Evolutionary conservation across 345 rosid genomes (phyloP).

Genomic region (Gynandropsis gynandra): DNA sequence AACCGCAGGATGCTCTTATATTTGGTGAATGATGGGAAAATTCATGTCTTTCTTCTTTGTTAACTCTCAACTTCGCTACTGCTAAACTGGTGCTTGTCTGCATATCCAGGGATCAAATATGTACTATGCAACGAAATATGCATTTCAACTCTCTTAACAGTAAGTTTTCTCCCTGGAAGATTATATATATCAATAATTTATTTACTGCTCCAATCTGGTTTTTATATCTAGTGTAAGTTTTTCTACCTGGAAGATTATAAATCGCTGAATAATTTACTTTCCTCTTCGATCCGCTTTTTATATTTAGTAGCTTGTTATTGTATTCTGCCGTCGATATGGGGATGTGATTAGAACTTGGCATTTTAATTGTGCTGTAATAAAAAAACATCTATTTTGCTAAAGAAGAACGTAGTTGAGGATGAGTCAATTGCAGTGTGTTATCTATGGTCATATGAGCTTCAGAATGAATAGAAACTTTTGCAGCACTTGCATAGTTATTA

Average conservation of each 20-base stretch:
- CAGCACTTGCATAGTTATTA: slow-evolving; percentile 8
- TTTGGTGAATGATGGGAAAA: slow-evolving; percentile 36
- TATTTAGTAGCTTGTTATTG: background rate
- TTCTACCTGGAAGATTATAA: background rate
- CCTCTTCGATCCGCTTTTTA: slow-evolving; percentile 6
- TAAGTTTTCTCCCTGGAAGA: slow-evolving; percentile 32
- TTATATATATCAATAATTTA: slow-evolving; percentile 3
- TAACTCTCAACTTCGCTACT: slow-evolving; percentile 10
- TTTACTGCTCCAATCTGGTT: slow-evolving; percentile 9
- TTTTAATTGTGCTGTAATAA: slow-evolving; percentile 1
- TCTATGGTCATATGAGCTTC: slow-evolving; percentile 8
- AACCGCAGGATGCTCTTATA: slow-evolving; percentile 63
- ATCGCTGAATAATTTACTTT: background rate
- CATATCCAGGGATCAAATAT: slow-evolving; percentile 50
- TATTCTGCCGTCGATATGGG: slow-evolving; percentile 1
- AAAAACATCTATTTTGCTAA: background rate
- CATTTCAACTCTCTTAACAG: slow-evolving; percentile 63
- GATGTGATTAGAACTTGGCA: slow-evolving; percentile 9
- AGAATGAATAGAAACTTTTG: slow-evolving; percentile 5
- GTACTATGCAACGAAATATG: slow-evolving; percentile 58
- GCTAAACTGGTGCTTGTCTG: slow-evolving; percentile 9
- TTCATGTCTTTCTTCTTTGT: background rate
- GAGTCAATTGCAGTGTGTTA: slow-evolving; percentile 6
- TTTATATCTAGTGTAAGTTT: too few relatives aligned
- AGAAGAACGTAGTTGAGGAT: slow-evolving; percentile 2